Conservation (phyloP, 345 rosid species). For the Populus ilicifolia region DNA sequence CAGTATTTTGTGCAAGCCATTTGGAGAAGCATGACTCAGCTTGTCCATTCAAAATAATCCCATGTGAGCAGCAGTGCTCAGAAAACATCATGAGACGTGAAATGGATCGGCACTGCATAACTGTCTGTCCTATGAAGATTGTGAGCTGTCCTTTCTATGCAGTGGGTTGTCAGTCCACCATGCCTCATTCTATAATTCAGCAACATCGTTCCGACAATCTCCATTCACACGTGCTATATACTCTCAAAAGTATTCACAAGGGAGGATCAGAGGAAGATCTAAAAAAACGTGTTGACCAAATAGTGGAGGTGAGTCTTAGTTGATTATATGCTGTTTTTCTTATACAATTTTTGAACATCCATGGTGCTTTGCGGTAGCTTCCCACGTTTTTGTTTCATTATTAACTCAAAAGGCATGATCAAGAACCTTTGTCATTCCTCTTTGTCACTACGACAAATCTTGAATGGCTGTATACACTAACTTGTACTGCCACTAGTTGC, state of each 20-base stretch:
- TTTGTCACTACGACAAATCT: neutral
- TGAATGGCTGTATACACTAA: neutral
- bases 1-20: slow-evolving; percentile 48
- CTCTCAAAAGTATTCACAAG: slow-evolving; percentile 56
- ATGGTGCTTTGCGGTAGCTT: neutral
- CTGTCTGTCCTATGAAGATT: slow-evolving; percentile 79
- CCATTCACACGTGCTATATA: slow-evolving; percentile 51
- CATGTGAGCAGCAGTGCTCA: slow-evolving; percentile 75
- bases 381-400: neutral
- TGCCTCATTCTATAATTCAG: slow-evolving; percentile 49
- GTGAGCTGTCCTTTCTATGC: slow-evolving; percentile 74
- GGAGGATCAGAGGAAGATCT: slow-evolving; percentile 56
- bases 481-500: neutral
- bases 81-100: slow-evolving; percentile 64
- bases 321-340: neutral
- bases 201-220: slow-evolving; percentile 50
- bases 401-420: neutral
- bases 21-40: slow-evolving; percentile 58
- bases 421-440: neutral
- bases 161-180: slow-evolving; percentile 60
- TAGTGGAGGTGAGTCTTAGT: slow-evolving; percentile 44
- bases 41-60: slow-evolving; percentile 83
- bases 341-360: neutral
- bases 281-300: slow-evolving; percentile 45
- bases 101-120: slow-evolving; percentile 91